Evolutionary conservation across 768 basidiomycete species (phyloP).

Genomic region (Collybiopsis luxurians): DNA sequence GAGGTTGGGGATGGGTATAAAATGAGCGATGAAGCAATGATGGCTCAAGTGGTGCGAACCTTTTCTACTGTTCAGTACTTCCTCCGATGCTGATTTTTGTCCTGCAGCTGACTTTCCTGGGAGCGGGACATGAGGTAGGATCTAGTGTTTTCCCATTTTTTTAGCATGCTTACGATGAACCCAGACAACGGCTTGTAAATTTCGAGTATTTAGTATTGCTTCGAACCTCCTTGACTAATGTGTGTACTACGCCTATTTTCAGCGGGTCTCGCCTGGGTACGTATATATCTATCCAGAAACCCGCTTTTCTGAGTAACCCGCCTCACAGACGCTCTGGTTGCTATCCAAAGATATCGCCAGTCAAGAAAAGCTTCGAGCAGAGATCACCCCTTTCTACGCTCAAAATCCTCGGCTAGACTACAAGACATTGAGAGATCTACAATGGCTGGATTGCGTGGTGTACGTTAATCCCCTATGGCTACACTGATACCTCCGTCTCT

Average conservation of each 20-base stretch:
- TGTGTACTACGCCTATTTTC: constrained; percentile 17
- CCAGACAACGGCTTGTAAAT: not conserved
- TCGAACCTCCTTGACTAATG: constrained; percentile 33
- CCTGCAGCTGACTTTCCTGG: not conserved
- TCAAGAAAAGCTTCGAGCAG: constrained; percentile 51
- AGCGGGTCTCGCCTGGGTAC: constrained; percentile 44
- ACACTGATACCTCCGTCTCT: not conserved
- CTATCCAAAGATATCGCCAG: constrained; percentile 47
- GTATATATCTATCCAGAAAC: not conserved
- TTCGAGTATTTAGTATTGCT: constrained; percentile 7
- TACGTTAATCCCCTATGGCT: too few relatives aligned
- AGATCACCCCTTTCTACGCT: constrained; percentile 40
- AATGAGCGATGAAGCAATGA: constrained; percentile 47
- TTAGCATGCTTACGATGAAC: too few relatives aligned
- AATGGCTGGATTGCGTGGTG: constrained; percentile 40
- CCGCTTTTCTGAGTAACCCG: constrained; percentile 8
- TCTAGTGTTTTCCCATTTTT: not conserved
- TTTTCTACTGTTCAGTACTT: not conserved
- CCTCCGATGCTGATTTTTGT: not conserved
- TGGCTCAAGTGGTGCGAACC: constrained; percentile 46
- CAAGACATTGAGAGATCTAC: constrained; percentile 35
- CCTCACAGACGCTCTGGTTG: constrained; percentile 43
- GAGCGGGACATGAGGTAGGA: constrained; percentile 27
- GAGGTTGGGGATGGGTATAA: constrained; percentile 25
- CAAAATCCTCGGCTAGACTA: constrained; percentile 33